phyloP scores from a whole-genome alignment of 2,329 filamentous ascomycete genomes.

The Claviceps africana region DNA sequence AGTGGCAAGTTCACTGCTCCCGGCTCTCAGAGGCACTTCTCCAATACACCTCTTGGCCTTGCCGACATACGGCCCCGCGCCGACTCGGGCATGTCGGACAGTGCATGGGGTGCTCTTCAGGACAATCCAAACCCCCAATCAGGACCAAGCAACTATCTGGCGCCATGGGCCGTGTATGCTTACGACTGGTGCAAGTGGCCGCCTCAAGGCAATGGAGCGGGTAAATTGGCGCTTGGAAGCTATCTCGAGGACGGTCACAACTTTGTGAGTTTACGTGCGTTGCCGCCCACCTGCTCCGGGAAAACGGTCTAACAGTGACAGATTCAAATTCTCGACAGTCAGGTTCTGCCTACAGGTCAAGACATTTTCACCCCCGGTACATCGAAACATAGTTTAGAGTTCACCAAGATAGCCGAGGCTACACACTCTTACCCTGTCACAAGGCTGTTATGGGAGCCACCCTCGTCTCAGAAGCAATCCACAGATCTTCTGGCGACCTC shows the following conservation, averaged over 20 bases:
- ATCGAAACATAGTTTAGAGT: slow-evolving; percentile 68
- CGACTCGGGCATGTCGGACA: slow-evolving; percentile 67
- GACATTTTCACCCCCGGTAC: slow-evolving; percentile 56
- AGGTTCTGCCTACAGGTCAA: slow-evolving; percentile 56
- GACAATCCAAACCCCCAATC: slow-evolving; percentile 51
- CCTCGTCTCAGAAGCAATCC: slow-evolving; percentile 85
- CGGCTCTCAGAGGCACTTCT: slow-evolving; percentile 47
- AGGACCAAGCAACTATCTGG: slow-evolving; percentile 81
- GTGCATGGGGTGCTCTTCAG: slow-evolving; percentile 47
- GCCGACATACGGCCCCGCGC: slow-evolving; percentile 82
- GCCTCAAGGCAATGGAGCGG: slow-evolving; percentile 63
- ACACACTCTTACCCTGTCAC: slow-evolving; percentile 97
- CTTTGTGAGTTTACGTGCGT: slow-evolving; percentile 48
- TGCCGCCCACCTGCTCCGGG: background rate
- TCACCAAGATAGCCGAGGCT: slow-evolving; percentile 85
- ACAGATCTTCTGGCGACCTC: slow-evolving; percentile 92
- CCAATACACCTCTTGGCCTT: slow-evolving; percentile 79
- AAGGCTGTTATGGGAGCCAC: slow-evolving; percentile 87
- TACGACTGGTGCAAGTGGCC: slow-evolving; percentile 99
- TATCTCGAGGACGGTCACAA: slow-evolving; percentile 98
- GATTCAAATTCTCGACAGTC: slow-evolving; percentile 95
- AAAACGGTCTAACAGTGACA: slow-evolving; percentile 21
- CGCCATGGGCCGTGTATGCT: slow-evolving; percentile 90
- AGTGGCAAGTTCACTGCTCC: slow-evolving; percentile 39
- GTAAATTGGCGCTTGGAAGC: slow-evolving; percentile 89